Conservation (phyloP, 2,329 filamentous ascomycete genomes). For the Fusarium oligoseptatum region DNA sequence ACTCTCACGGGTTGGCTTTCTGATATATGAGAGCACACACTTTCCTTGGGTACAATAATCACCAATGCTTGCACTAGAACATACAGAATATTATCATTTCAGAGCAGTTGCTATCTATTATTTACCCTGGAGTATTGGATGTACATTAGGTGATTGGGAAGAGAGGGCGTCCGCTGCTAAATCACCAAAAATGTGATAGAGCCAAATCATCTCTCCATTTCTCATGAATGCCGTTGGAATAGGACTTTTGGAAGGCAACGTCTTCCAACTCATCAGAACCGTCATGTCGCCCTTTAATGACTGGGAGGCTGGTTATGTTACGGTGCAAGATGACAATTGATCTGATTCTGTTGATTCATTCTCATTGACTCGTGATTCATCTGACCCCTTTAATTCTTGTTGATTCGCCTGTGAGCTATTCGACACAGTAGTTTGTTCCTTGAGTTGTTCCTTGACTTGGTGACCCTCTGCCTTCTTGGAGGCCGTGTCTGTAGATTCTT, state of each 20-base stretch:
- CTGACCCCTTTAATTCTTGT: neutral
- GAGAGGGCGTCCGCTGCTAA: neutral
- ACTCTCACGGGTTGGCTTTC: fast-evolving
- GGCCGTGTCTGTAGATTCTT: neutral
- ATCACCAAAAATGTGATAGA: neutral
- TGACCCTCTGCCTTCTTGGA: neutral
- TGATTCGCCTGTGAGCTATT: neutral
- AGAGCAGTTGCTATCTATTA: too few relatives aligned
- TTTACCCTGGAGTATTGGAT: too few relatives aligned
- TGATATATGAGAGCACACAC: neutral
- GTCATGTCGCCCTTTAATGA: neutral
- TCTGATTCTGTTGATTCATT: neutral
- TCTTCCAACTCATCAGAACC: neutral
- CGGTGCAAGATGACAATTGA: neutral
- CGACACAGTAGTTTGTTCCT: neutral
- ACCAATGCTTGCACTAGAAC: too few relatives aligned
- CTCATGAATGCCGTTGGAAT: neutral
- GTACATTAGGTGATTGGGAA: too few relatives aligned
- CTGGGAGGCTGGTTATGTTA: neutral
- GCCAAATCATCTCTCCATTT: neutral
- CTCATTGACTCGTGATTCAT: neutral
- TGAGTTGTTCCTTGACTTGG: neutral
- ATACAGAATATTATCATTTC: too few relatives aligned
- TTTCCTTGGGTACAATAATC: neutral
- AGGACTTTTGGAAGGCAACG: neutral